Evolutionary conservation across 164 flowering plant species (phyloP).

Genomic region (Dillenia suffruticosa): DNA sequence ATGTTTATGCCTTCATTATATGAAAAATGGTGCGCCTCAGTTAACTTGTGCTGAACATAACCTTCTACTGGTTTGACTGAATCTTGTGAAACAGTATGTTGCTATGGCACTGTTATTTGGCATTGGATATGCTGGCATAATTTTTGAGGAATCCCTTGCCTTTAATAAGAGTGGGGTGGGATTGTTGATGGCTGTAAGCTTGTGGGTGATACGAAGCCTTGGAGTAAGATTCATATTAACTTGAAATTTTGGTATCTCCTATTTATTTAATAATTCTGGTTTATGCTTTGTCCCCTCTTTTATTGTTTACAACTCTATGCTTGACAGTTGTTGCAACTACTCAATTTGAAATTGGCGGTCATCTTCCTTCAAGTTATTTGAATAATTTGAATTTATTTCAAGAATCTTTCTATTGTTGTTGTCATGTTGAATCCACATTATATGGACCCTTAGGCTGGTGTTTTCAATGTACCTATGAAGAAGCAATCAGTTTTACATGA

Average conservation of each 20-base stretch:
- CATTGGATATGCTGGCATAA: conserved; percentile 90
- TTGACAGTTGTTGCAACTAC: no score
- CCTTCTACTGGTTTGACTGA: conserved; percentile 12
- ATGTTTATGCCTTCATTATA: not conserved
- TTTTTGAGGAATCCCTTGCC: conserved; percentile 96
- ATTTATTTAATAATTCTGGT: no score
- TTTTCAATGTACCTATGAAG: no score
- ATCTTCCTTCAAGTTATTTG: no score
- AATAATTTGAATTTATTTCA: no score
- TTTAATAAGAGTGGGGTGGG: conserved; percentile 99
- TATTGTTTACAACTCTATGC: no score
- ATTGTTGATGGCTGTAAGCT: conserved; percentile 89
- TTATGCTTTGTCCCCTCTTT: no score
- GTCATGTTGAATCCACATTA: no score
- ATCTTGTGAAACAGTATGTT: conserved; percentile 57
- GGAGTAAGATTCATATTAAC: conserved; percentile 53
- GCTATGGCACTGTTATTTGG: conserved; percentile 92
- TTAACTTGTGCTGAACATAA: not conserved
- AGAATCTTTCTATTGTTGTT: no score
- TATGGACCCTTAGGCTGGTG: no score
- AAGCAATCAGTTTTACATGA: no score
- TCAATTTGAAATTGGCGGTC: no score
- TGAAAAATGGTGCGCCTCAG: not conserved
- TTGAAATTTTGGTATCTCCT: not conserved
- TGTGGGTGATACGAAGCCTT: conserved; percentile 90